Evolutionary conservation across 2,329 filamentous ascomycete species (phyloP).

Genomic region (Sporothrix phasma): DNA sequence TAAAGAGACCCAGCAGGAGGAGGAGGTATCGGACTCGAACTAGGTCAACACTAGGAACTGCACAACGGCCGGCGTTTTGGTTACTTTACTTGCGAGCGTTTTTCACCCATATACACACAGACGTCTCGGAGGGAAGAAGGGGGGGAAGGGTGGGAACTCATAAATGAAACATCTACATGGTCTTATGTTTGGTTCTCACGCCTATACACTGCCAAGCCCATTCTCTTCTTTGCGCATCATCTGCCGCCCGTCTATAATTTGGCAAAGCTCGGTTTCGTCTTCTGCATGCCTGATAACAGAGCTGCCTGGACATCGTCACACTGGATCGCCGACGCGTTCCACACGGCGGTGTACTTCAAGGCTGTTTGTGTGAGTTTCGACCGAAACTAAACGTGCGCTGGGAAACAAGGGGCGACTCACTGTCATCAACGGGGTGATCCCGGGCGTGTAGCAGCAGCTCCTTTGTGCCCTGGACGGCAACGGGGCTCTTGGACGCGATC

Average conservation of each 20-base stretch:
- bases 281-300: slow-evolving; percentile 65
- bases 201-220: not conserved
- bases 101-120: no score
- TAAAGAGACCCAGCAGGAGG: slow-evolving; percentile 27
- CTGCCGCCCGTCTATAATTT: slow-evolving; percentile 52
- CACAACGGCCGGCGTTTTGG: not conserved
- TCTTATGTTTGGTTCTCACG: not conserved
- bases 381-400: not conserved
- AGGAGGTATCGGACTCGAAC: slow-evolving; percentile 23
- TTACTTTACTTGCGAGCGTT: not conserved
- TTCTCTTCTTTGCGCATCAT: not conserved
- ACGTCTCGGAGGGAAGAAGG: no score
- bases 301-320: slow-evolving; percentile 66
- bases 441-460: slow-evolving; percentile 73
- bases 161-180: not conserved
- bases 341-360: slow-evolving; percentile 72
- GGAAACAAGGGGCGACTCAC: slow-evolving; percentile 35
- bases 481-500: slow-evolving; percentile 73
- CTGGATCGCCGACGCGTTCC: slow-evolving; percentile 80
- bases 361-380: slow-evolving; percentile 31
- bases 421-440: slow-evolving; percentile 68
- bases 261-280: slow-evolving; percentile 70
- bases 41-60: not conserved
- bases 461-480: slow-evolving; percentile 82
- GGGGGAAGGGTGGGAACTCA: no score